Conservation (phyloP, 805 yeast genomes). For the Isabelozyma gotoi region DNA sequence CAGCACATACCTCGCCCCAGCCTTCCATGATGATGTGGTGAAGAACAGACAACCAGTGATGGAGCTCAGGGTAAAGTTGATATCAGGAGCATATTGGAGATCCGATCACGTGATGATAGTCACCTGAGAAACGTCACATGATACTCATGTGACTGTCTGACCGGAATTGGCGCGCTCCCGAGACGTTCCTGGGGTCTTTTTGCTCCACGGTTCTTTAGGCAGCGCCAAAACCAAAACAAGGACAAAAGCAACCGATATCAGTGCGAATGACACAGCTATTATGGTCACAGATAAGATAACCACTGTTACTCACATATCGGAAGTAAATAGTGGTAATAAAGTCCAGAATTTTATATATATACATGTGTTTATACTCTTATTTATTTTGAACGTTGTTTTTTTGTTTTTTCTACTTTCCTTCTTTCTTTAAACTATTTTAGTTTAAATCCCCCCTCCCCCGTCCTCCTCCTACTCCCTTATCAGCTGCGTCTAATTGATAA, state of each 20-base stretch:
- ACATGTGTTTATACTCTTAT: neutral
- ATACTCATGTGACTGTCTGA: no score
- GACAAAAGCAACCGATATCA: neutral
- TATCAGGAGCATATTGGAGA: no score
- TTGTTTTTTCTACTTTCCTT: neutral
- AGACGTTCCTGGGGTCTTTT: neutral
- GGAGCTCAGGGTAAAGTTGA: no score
- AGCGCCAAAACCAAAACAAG: neutral
- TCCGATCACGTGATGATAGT: no score
- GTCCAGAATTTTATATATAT: neutral
- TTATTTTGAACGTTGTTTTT: neutral
- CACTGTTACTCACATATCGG: neutral
- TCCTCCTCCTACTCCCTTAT: no score
- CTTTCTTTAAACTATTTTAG: neutral
- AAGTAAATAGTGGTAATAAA: no score
- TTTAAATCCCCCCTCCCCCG: no score
- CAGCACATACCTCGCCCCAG: constrained; percentile 47
- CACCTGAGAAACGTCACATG: no score
- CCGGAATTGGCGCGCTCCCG: no score
- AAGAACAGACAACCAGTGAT: no score
- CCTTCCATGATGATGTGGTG: constrained; percentile 41
- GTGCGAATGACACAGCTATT: no score
- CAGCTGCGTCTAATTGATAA: no score
- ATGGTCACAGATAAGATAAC: neutral
- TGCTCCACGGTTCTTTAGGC: neutral